Conservation (phyloP, 2,329 filamentous ascomycete genomes). For the Waltergamsia citrina region DNA sequence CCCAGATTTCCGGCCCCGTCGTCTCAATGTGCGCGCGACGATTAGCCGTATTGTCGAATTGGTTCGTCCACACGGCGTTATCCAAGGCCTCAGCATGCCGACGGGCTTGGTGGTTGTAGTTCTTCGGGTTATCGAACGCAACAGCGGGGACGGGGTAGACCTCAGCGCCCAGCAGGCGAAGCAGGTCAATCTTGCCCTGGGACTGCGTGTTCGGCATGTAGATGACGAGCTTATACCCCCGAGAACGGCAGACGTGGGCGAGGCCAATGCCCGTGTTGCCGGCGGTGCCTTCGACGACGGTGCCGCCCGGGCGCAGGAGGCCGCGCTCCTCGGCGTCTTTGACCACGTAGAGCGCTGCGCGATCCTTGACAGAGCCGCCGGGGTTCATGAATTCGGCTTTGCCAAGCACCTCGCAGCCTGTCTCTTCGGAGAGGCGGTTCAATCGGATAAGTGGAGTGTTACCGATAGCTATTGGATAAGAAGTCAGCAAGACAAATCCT, state of each 20-base stretch:
- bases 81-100: slow-evolving; percentile 79
- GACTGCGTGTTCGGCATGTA: slow-evolving; percentile 99
- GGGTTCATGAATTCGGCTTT: slow-evolving; percentile 99
- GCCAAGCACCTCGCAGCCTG: slow-evolving; percentile 86
- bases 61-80: slow-evolving; percentile 96
- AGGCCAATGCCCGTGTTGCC: slow-evolving; percentile 98
- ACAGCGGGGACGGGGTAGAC: slow-evolving; percentile 95
- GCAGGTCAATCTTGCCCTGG: slow-evolving; percentile 91
- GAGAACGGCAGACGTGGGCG: slow-evolving; percentile 87
- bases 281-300: slow-evolving; percentile 92
- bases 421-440: slow-evolving; percentile 79
- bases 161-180: slow-evolving; percentile 84
- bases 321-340: slow-evolving; percentile 87
- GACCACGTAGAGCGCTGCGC: slow-evolving; percentile 88
- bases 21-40: slow-evolving; percentile 91
- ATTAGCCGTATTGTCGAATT: slow-evolving; percentile 96
- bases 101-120: slow-evolving; percentile 95
- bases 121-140: slow-evolving; percentile 86
- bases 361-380: slow-evolving; percentile 91
- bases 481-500: background rate
- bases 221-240: slow-evolving; percentile 91
- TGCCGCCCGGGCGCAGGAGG: slow-evolving; percentile 74
- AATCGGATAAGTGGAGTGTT: slow-evolving; percentile 93
- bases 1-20: slow-evolving; percentile 95
- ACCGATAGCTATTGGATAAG: slow-evolving; percentile 98